Base-by-base conservation (phyloP, 2,329 filamentous ascomycete species). In the Alternaria sp. region DNA sequence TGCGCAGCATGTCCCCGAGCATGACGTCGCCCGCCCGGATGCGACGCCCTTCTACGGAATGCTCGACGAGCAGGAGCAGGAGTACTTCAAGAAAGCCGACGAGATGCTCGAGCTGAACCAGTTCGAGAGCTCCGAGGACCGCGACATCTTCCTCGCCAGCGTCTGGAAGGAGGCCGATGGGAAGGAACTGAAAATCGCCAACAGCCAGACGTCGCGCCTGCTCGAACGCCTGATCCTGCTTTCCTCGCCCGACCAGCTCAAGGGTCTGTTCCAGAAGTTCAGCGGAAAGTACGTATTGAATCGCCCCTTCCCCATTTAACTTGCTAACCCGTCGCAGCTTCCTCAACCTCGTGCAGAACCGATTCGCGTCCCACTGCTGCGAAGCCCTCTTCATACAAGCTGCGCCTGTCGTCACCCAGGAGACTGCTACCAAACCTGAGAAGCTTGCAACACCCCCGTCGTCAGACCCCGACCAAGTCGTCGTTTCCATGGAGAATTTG, bases 301-400 rank as follows among this genome's bases (percentile, higher is more conserved):
- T 21, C 26, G 40, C 50, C 19, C 52, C 36, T 63, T 28, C 50
- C 55, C 26, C 19, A 17, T 46, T 12, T 11, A 23, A 40, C 9
- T n/a, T 43, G 49, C 64, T 70, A 64, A 70, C 71, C 68, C 50
- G 7, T 40, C 32, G 36, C 70, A 87, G 85, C 80, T 97, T 98
- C 80, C 84, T 95, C 62, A 91, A 94, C 72, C 87, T 99, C 26
- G 90, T 97, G 55, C 94, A 96, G 78, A 96, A 99, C 81, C 91
- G 96, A 17, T 99, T 99, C 75, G 96, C 96, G 6, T 97, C 94
- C 64, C 96, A 99, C 83, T 98, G 95, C 81, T 97, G 94, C 78
- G 96, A 99, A 82, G 93, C 93, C 25, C 86, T 99, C 30, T 98
- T 99, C 79, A 84, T 94, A 52, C 89, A 92, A 67, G 91, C 92